Conservation (phyloP, 2,329 filamentous ascomycete species). For the Aureobasidium subglaciale region DNA sequence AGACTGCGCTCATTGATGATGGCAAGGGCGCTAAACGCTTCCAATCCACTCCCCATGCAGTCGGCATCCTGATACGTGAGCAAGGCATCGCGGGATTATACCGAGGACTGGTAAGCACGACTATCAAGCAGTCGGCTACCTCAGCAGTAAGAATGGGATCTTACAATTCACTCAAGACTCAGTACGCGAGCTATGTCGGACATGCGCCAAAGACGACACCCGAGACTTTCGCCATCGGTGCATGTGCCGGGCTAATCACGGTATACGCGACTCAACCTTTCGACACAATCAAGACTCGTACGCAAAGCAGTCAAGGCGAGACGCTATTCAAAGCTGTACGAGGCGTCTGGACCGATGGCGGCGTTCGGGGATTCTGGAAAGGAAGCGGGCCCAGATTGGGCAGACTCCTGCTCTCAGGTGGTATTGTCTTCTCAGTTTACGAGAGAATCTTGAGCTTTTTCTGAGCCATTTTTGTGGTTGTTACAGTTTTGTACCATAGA, state of each 20-base stretch:
- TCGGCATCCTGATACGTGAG: conserved; percentile 27
- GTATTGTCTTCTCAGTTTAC: conserved; percentile 95
- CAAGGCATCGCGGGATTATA: conserved; percentile 40
- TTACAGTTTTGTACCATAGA: no score
- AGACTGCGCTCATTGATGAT: conserved; percentile 29
- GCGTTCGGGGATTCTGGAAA: conserved; percentile 85
- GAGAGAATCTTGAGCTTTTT: conserved; percentile 23
- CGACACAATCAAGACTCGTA: conserved; percentile 37
- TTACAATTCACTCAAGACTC: conserved; percentile 41
- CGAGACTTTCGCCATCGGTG: conserved; percentile 25
- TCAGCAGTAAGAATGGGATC: conserved; percentile 44
- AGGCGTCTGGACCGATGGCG: conserved; percentile 58
- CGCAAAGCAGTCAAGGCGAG: conserved; percentile 29
- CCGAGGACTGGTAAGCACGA: conserved; percentile 39
- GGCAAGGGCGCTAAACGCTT: conserved; percentile 23
- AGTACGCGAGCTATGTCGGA: conserved; percentile 23
- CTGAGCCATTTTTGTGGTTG: background rate
- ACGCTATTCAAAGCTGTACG: conserved; percentile 24
- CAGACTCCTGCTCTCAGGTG: conserved; percentile 80
- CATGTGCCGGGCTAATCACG: conserved; percentile 28
- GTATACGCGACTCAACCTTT: conserved; percentile 39
- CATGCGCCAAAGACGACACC: conserved; percentile 22
- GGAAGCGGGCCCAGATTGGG: conserved; percentile 81
- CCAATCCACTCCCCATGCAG: conserved; percentile 17
- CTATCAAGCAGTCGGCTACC: conserved; percentile 43